Base-by-base conservation (phyloP, 768 basidiomycete species). In the Hypholoma fasciculare region DNA sequence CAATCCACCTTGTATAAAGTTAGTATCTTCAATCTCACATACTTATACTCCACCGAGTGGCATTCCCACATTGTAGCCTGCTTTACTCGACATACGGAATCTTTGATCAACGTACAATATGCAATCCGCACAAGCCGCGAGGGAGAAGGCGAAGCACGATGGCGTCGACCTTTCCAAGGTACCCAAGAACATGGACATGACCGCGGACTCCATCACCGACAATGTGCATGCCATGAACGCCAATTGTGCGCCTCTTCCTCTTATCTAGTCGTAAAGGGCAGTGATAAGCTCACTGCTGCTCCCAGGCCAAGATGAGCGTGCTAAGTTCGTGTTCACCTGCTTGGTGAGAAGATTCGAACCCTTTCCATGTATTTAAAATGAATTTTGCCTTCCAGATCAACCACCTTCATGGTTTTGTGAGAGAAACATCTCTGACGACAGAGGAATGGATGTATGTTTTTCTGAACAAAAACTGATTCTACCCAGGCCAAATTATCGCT, bases 401-500 rank as follows among this genome's bases (percentile, higher is more conserved):
- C 27, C 90, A 94, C 67, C 60, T 94, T 7, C 92, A 94, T 67
- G 80, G 84, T 39, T 91, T 92, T 62, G 76, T 91, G 20, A 78
- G 77, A 44, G 92, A 93, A 70, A 88, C 89, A 1, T 80, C 83
- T 57, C 71, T 94, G 52, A 91, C 92, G 16, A 89, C 85, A 1
- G 88, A 93, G 2, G 93, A 95, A 76, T 95, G 93, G 93, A 87
- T 87, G 88, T 80, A 63, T 14, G 77, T 58, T 23, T 38, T 16
- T 2, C 11, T 8, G 13, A 39, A 16, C n/a, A 14, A 12, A 7
- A 38, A 5, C 26, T 19, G 6, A 1, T 7, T 12, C 17, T 51
- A 16, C 9, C 14, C 34, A n/a, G 19, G 4, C 23, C 23, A 4
- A 11, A 12, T 34, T 27, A 23, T n/a, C 65, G n/a, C 52, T 52